Base-by-base conservation (phyloP, 805 yeast species). In the Yamadazyma akitaensis region DNA sequence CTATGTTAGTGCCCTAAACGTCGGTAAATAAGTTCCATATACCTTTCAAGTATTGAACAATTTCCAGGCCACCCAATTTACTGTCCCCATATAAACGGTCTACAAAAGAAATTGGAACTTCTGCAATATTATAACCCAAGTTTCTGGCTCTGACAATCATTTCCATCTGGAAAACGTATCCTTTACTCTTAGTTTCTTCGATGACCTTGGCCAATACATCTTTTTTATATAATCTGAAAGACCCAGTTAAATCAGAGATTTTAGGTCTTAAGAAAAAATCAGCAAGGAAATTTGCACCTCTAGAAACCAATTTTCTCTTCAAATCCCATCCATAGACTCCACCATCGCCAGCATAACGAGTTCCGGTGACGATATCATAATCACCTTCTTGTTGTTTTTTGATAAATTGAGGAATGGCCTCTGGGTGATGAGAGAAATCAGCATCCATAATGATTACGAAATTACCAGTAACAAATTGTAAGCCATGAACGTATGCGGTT, bases 261-360 rank as follows among this genome's bases (percentile, higher is more conserved):
- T 78, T 65, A 21, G 92, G 92, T 62, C 88, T 77, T 59, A 85
- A 76, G 39, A 82, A 80, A 19, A 82, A 78, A 30, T 86, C 74
- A 36, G 92, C 90, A 56, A 85, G 70, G 67, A 85, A 84, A 67
- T 85, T 85, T 59, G 92, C 92, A 36, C 91, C 91, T 61, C 91
- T 75, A 13, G 88, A 81, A 41, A 84, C 86, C 60, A 85, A 72
- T 61, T 85, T 85, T 60, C 92, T 73, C 74, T 85, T 84, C 63
- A 85, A 76, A 59, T 85, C 90, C 92, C 92, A 85, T 42, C 92
- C 92, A 59, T 77, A 85, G 26, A 85, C 92, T 41, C 92, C 92
- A 28, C 92, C 92, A 55, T 85, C 73, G 13, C 91, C 91, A 10
- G 86, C 85, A 57, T 85, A 85, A 58, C 92, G 76, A 8, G 92